Evolutionary conservation across 2,329 filamentous ascomycete genomes (phyloP), one percentile per base, ranked within the genome.

Genomic region (Atkinsonella hypoxylon): DNA sequence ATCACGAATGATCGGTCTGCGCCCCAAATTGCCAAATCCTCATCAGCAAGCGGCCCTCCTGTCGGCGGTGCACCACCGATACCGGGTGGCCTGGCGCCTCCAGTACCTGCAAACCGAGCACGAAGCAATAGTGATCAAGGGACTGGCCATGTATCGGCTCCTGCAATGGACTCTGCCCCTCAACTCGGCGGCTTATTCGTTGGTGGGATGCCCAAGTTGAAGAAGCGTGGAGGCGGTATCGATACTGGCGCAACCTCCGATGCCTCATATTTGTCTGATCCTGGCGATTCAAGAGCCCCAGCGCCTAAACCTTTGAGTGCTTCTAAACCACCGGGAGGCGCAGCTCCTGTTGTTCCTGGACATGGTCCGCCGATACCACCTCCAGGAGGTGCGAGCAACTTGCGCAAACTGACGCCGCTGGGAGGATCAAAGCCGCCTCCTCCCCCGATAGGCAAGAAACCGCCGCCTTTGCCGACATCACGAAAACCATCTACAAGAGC

Each of bases 1-100:
- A 83, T 89, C 51, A 87, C 90, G 58, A 96, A 97, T 69, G 91
- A 97, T 67, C 83, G 91, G 67, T 96, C 90, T 20, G 88, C 88
- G 8, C 91, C 91, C 0, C 60, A 78, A 47, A 66, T 96, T 51
- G 56, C 6, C 51, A 65, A 60, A 15, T 51, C 55, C 8, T 56
- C 63, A 13, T 62, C 61, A 12, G 61, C 65, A 32, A 76, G 78
- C 12, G 77, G 75, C 32, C 81, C 77, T 49, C 77, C 83, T 12
- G 70, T 87, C 51, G 84, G 81, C 57, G 84, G 86, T 55, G 90
- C 89, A 46, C 90, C 90, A 39, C 85, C 90, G 20, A 75, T 95
- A 9, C 78, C 83, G 1, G 76, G 75, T 26, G 80, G 82, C 15
- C 74, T 89, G 38, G 83, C 86, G 56, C 87, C 88, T 42, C 85